Percentiles rank a stretch among this genome's conserved stretches.
These are phyloP conservation scores for Ensete ventricosum DNA, from an alignment of 176 grass and related monocot genomes.

Conservation along the genomic window DNA sequence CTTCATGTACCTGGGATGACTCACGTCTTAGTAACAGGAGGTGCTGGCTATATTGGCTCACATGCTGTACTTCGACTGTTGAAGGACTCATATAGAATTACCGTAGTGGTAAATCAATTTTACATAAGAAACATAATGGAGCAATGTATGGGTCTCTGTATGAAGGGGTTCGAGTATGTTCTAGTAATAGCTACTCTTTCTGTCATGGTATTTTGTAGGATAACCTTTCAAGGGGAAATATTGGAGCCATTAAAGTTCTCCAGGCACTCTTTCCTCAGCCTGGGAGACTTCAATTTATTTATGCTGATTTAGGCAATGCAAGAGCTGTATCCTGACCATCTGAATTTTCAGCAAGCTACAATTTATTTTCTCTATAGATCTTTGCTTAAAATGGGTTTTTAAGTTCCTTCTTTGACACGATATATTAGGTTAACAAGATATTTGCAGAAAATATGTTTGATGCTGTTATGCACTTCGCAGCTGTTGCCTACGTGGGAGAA, in stretches of 20 bases:
- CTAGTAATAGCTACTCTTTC: neutral
- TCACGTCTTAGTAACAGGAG: slow-evolving; percentile 86
- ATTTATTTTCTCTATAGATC: neutral
- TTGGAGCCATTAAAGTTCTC: slow-evolving; percentile 74
- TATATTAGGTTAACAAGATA: slow-evolving; percentile 73
- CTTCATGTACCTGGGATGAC: slow-evolving; percentile 72
- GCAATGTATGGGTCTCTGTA: neutral
- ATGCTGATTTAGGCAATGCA: slow-evolving; percentile 85
- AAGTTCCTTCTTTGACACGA: slow-evolving; percentile 11
- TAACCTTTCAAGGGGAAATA: slow-evolving; percentile 94
- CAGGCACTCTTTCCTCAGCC: slow-evolving; percentile 63
- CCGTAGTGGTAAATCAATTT: slow-evolving; percentile 78
- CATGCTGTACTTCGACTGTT: slow-evolving; percentile 92
- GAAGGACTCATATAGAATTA: slow-evolving; percentile 76
- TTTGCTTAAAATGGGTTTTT: neutral
- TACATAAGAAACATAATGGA: neutral
- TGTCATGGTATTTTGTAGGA: slow-evolving; percentile 39
- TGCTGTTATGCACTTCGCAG: slow-evolving; percentile 95
- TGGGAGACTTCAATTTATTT: slow-evolving; percentile 94
- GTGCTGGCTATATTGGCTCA: slow-evolving; percentile 82
- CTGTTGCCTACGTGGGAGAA: slow-evolving; percentile 92
- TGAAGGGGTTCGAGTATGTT: neutral
- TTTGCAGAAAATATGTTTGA: slow-evolving; percentile 90
- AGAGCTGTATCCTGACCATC: slow-evolving; percentile 62
- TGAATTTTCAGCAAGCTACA: neutral